Evolutionary conservation across 1,139 yeast genomes (phyloP), one percentile per base, ranked within the genome.

Genomic region (Kurtzmaniella quercitrusa): DNA sequence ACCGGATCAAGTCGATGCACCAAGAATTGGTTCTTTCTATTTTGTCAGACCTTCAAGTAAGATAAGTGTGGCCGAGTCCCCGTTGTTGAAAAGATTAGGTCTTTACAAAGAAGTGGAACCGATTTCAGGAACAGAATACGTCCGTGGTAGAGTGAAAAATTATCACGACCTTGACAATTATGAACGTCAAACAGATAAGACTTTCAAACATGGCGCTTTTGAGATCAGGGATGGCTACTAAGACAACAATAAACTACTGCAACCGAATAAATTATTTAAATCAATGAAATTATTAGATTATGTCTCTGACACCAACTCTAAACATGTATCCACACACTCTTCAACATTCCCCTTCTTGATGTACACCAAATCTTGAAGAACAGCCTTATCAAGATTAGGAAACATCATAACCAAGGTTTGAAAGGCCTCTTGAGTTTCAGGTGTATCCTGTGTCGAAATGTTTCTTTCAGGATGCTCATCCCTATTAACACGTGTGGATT

Each of bases 311-410:
- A 61, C 63, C 42, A 70, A 55, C 42, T 66, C 70, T 38, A 72
- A 54, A 47, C 77, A 71, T 4, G 84, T 80, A 55, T 88, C 96
- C 2, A 88, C 85, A 42, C 93, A 84, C 8, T 75, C 76, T 20
- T 91, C 95, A 17, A 86, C 73, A 42, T 84, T 71, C 18, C 87
- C 86, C 43, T 80, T 74, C 55, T 84, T 84, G 59, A 84, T 79
- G 2, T 68, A 65, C 22, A 88, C 74, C 3, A 89, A 83, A 56
- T 89, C 96, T 42, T 73, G 78, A 41, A 89, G 71, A 1, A 89
- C 68, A 1, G 78, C 84, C 34, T 67, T 66, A 51, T 88, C 96
- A 46, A 88, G 65, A 32, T 68, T 69, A 1, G 96, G 95, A 61
- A 89, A 88, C 79, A 89, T 86, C 43, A 81, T 82, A 23, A 66